Evolutionary conservation across 2,329 filamentous ascomycete species (phyloP).

Genomic region (Alternaria sp.): DNA sequence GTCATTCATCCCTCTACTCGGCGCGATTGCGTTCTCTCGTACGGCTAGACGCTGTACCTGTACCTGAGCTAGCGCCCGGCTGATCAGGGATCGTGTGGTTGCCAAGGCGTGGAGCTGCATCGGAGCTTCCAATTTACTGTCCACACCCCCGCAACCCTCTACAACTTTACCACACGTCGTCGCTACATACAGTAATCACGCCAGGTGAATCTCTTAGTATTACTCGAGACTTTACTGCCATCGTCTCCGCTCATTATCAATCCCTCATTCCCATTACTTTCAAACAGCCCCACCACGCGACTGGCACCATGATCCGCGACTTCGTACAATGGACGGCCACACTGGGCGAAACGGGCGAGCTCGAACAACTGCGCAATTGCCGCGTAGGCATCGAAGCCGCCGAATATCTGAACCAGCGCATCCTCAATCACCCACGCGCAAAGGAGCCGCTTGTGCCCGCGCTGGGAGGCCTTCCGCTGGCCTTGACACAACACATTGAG

Average conservation of each 20-base stretch:
- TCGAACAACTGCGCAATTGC: slow-evolving; percentile 75
- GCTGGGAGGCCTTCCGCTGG: slow-evolving; percentile 84
- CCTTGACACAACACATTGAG: slow-evolving; percentile 76
- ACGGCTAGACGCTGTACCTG: slow-evolving; percentile 10
- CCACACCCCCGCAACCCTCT: slow-evolving; percentile 9
- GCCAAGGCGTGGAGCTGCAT: slow-evolving; percentile 15
- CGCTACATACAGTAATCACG: neutral
- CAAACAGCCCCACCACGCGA: slow-evolving; percentile 17
- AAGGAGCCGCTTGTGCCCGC: slow-evolving; percentile 90
- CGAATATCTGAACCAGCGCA: slow-evolving; percentile 77
- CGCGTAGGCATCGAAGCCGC: slow-evolving; percentile 87
- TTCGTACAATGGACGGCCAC: slow-evolving; percentile 64
- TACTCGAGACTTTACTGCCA: neutral
- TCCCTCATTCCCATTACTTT: neutral
- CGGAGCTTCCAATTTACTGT: slow-evolving; percentile 21
- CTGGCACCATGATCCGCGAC: slow-evolving; percentile 50
- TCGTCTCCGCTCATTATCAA: neutral
- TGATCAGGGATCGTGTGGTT: slow-evolving; percentile 14
- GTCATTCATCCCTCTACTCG: neutral
- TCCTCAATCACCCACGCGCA: slow-evolving; percentile 63
- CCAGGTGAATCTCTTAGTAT: neutral
- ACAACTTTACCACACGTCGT: neutral
- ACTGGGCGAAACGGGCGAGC: slow-evolving; percentile 63
- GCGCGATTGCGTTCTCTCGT: neutral
- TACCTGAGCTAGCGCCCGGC: slow-evolving; percentile 22